Percentiles rank a stretch among this genome's conserved stretches.
Conservation (phyloP, 805 yeast species). For the Maudiozyma saulgeensis region DNA sequence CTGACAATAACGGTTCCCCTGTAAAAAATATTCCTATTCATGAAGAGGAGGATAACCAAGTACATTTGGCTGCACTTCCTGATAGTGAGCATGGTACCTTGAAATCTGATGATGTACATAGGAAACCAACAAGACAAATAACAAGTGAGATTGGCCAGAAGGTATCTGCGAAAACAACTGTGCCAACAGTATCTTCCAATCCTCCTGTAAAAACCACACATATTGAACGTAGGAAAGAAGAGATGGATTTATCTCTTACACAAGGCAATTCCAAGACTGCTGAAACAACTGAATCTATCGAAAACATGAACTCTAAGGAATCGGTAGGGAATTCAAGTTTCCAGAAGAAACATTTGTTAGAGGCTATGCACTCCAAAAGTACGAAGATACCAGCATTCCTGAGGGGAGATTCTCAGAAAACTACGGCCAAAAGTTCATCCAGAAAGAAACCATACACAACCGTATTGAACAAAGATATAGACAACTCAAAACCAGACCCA, state of each 20-base stretch:
- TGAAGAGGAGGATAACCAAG: conserved; percentile 13
- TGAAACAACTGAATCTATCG: neutral
- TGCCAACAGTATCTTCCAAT: no score
- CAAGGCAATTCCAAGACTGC: no score
- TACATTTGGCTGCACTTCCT: conserved; percentile 26
- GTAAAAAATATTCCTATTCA: conserved; percentile 15
- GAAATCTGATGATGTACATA: no score
- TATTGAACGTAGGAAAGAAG: no score
- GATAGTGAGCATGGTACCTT: neutral
- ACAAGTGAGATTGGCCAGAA: neutral
- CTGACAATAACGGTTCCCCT: conserved; percentile 27
- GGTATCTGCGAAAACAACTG: neutral
- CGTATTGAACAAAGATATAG: conserved; percentile 21
- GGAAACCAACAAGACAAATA: neutral
- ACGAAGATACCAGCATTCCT: conserved; percentile 15
- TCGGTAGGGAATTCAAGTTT: conserved; percentile 16
- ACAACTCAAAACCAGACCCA: conserved; percentile 25
- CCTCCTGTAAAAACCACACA: no score
- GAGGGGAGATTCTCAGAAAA: conserved; percentile 5
- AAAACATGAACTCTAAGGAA: neutral
- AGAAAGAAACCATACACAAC: conserved; percentile 23
- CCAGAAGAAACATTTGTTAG: conserved; percentile 22
- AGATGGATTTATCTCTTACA: no score
- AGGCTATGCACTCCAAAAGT: conserved; percentile 19
- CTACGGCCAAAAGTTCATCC: conserved; percentile 4